Conservation (phyloP, 345 rosid genomes). For the Dimocarpus longan region DNA sequence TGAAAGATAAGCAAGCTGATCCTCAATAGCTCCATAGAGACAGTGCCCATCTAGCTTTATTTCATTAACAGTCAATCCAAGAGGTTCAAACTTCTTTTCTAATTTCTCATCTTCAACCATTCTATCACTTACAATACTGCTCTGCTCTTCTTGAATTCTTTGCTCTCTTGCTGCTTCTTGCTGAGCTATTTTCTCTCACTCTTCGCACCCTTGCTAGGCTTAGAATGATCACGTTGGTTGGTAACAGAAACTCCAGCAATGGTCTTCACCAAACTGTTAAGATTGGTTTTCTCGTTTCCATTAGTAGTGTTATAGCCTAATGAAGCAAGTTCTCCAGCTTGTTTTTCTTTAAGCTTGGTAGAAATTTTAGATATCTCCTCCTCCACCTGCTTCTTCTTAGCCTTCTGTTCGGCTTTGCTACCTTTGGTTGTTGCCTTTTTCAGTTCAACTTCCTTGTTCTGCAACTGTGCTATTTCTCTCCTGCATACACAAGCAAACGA, state of each 20-base stretch:
- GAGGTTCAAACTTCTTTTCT: no score
- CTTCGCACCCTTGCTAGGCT: slow-evolving; percentile 73
- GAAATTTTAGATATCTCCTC: slow-evolving; percentile 77
- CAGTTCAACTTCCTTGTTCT: slow-evolving; percentile 78
- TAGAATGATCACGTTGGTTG: slow-evolving; percentile 43
- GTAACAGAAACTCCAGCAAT: no score
- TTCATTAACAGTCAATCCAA: no score
- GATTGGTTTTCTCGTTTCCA: no score
- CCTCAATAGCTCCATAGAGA: slow-evolving; percentile 81
- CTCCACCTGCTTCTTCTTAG: slow-evolving; percentile 93
- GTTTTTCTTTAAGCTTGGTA: slow-evolving; percentile 67
- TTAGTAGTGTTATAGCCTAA: slow-evolving; percentile 54
- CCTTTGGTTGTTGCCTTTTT: slow-evolving; percentile 36
- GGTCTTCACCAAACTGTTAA: no score
- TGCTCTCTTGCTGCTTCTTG: slow-evolving; percentile 90
- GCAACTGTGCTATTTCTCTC: slow-evolving; percentile 72
- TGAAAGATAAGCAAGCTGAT: slow-evolving; percentile 65
- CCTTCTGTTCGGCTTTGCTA: slow-evolving; percentile 31
- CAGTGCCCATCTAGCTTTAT: no score
- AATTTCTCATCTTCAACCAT: background rate
- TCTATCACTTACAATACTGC: slow-evolving; percentile 67
- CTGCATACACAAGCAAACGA: slow-evolving; percentile 34
- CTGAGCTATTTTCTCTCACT: slow-evolving; percentile 26
- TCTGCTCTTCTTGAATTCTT: slow-evolving; percentile 89
- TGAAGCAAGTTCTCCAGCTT: slow-evolving; percentile 73